Evolutionary conservation across 768 basidiomycete genomes (phyloP).

Genomic region (Leucogyrophana mollusca): DNA sequence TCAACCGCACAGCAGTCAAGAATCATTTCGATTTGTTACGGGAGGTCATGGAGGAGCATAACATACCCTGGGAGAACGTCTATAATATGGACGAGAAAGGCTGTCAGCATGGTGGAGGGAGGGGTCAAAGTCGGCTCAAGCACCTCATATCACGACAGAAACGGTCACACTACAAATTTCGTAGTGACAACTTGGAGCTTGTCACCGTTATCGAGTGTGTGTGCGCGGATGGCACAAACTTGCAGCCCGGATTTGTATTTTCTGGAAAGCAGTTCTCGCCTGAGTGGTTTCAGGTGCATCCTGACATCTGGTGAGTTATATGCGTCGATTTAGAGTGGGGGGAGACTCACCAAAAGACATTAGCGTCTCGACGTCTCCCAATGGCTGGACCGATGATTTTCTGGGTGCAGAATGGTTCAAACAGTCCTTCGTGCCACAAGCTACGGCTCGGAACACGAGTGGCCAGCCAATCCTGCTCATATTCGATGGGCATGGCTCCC

Average conservation of each 20-base stretch:
- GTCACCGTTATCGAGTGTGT: slow-evolving; percentile 46
- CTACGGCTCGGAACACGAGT: slow-evolving; percentile 20
- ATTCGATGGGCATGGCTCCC: slow-evolving; percentile 45
- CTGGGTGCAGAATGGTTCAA: slow-evolving; percentile 38
- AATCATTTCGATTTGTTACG: slow-evolving; percentile 24
- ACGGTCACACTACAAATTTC: slow-evolving; percentile 15
- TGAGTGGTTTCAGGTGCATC: slow-evolving; percentile 26
- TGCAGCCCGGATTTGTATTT: slow-evolving; percentile 39
- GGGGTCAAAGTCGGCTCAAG: neutral
- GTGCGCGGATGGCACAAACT: slow-evolving; percentile 36
- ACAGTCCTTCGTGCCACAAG: slow-evolving; percentile 36
- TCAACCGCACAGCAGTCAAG: slow-evolving; percentile 29
- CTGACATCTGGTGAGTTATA: slow-evolving; percentile 18
- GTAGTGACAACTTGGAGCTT: slow-evolving; percentile 38
- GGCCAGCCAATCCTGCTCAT: slow-evolving; percentile 39
- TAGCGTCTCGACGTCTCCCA: slow-evolving; percentile 34
- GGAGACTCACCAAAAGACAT: slow-evolving; percentile 1
- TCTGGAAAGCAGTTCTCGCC: slow-evolving; percentile 21
- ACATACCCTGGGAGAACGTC: slow-evolving; percentile 28
- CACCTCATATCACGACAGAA: slow-evolving; percentile 1
- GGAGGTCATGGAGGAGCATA: slow-evolving; percentile 16
- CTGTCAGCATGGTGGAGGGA: slow-evolving; percentile 27
- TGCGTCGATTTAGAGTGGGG: neutral
- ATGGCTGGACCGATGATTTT: slow-evolving; percentile 42
- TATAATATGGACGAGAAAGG: slow-evolving; percentile 41